Evolutionary conservation across 169 alveolate genomes (phyloP), one percentile per base, ranked within the genome.

Genomic region (Cryptosporidium sp.): DNA sequence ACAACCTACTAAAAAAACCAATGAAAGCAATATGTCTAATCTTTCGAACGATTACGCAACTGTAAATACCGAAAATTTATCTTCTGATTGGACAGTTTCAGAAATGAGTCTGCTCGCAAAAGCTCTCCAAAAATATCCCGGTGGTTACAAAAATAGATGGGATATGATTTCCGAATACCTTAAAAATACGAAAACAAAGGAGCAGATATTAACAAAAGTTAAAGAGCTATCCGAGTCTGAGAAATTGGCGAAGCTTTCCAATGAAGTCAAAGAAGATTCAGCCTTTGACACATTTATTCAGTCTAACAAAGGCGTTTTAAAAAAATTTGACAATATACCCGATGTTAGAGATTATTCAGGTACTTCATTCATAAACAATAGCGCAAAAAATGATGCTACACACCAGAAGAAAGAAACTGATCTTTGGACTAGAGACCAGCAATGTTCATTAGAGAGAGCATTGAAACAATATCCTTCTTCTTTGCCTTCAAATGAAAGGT

Each of bases 91-190:
- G 99, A 93, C 97, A 0, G 86, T 93, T 37, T 97, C 95, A 31
- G 98, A 96, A 73, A 91, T 96, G 58, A 93, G 96, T 31, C 86
- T 93, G 18, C 93, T 97, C 21, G 93, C 97, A 37, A 96, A 97
- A 86, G 98, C 97, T 31, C 93, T 97, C 29, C 96, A 94, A 56
- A 91, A 95, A 85, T 95, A 93, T 89, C 97, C 98, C 35, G 98
- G 97, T 1, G 98, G 98, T 8, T 92, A 95, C 23, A 94, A 92
- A 60, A 93, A 96, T 69, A 91, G 99, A 75, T 97, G 99, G 99
- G 94, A 93, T 70, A 91, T 94, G 70, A 96, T 97, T 35, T 91
- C 97, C 37, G 97, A 95, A 62, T 91, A 75, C 29, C 94, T 97
- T 35, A 96, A 94, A 89, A 94, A 96, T 14, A 95, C 94, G 85